Conservation (phyloP, 2,329 filamentous ascomycete species). For the Colletotrichum sp. region DNA sequence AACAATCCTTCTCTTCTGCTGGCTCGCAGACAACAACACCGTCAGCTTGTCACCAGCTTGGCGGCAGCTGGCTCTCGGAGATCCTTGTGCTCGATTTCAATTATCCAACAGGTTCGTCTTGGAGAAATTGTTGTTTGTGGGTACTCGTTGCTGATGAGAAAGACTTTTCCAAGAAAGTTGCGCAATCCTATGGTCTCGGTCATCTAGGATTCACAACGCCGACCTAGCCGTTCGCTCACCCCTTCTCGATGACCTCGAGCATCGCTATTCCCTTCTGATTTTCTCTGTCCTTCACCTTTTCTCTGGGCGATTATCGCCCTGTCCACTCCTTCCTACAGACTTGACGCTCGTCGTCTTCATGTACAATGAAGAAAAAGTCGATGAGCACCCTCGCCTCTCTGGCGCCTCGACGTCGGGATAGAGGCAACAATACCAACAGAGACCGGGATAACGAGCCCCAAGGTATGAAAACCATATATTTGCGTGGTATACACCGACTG, state of each 20-base stretch:
- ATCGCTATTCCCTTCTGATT: neutral
- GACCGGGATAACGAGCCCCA: neutral
- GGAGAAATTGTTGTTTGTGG: neutral
- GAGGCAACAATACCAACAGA: neutral
- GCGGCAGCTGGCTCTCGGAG: neutral
- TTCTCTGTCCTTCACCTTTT: neutral
- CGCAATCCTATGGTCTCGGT: neutral
- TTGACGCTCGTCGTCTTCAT: neutral
- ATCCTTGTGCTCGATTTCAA: neutral
- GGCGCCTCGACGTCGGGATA: slow-evolving; percentile 11
- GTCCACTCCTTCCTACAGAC: neutral
- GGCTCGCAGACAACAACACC: neutral
- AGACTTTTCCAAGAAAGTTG: neutral
- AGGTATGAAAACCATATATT: neutral
- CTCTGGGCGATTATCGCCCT: neutral
- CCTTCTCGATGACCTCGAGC: neutral
- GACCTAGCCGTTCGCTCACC: neutral
- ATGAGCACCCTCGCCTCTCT: slow-evolving; percentile 5
- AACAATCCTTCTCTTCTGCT: neutral
- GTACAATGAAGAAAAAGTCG: slow-evolving; percentile 13
- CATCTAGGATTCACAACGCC: neutral
- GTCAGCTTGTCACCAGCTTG: neutral
- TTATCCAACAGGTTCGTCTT: neutral
- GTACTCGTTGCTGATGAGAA: neutral
- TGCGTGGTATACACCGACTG: neutral